A percentile compares a stretch with the other conserved stretches of the same genome.
Conservation (phyloP, 495 filamentous ascomycete species). For the Aspergillus asperescens region DNA sequence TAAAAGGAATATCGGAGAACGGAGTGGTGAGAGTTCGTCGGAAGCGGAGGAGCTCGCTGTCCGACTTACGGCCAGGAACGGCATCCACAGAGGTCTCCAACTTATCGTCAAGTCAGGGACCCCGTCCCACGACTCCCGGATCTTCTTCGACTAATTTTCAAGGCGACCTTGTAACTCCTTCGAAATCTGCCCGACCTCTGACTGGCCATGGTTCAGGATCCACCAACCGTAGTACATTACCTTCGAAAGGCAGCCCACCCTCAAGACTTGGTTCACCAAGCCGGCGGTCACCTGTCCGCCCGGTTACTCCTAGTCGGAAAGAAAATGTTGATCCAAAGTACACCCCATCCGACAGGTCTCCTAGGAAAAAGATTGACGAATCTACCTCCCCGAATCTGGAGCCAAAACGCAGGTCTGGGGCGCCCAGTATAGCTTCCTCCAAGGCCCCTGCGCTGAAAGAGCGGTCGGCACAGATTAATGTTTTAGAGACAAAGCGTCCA, state of each 20-base stretch:
- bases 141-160: conserved; percentile 27
- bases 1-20: conserved; percentile 32
- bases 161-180: conserved; percentile 30
- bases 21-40: conserved; percentile 48
- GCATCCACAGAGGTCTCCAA: conserved; percentile 33
- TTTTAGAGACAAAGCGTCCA: conserved; percentile 29
- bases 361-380: conserved; percentile 35
- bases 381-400: conserved; percentile 40
- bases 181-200: conserved; percentile 29
- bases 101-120: conserved; percentile 32
- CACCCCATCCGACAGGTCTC: conserved; percentile 28
- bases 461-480: conserved; percentile 43
- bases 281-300: conserved; percentile 37
- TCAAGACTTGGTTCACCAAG: conserved; percentile 31
- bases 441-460: conserved; percentile 47
- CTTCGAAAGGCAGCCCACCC: conserved; percentile 29
- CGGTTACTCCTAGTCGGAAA: conserved; percentile 48
- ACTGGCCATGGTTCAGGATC: conserved; percentile 32
- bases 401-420: conserved; percentile 45
- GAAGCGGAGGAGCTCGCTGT: conserved; percentile 88
- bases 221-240: conserved; percentile 29
- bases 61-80: conserved; percentile 69
- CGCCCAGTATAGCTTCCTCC: conserved; percentile 48
- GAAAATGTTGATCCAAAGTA: conserved; percentile 48
- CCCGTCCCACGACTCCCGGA: conserved; percentile 33